phyloP scores from a whole-genome alignment of 495 filamentous ascomycete genomes.

The Aspergillus bertholletiae region DNA sequence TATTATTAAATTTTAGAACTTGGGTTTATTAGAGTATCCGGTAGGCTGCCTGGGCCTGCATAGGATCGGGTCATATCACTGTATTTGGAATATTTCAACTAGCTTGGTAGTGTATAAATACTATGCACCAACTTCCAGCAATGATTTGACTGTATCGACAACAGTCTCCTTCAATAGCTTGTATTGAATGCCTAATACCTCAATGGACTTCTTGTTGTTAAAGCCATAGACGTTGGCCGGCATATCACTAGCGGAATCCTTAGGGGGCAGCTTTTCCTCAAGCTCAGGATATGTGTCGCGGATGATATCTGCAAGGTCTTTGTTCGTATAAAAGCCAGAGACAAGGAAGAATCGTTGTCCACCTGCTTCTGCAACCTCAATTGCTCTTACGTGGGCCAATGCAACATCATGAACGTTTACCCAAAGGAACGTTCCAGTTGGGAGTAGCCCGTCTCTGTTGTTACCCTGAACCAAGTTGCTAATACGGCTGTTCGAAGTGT shows the following conservation, averaged over 20 bases:
- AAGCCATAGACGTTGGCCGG: slow-evolving; percentile 39
- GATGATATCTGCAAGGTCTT: slow-evolving; percentile 61
- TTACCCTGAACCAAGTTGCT: slow-evolving; percentile 57
- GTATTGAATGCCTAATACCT: slow-evolving; percentile 59
- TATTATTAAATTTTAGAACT: no score
- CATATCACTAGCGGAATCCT: slow-evolving; percentile 37
- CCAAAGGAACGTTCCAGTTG: slow-evolving; percentile 56
- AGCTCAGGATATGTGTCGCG: slow-evolving; percentile 63
- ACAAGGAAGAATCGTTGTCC: slow-evolving; percentile 69
- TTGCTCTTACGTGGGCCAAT: slow-evolving; percentile 66
- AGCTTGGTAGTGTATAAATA: no score
- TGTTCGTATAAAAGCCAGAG: slow-evolving; percentile 61
- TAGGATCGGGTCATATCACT: no score
- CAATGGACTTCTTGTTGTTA: slow-evolving; percentile 51
- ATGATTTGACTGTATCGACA: slow-evolving; percentile 51
- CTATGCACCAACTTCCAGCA: slow-evolving; percentile 46
- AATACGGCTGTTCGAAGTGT: slow-evolving; percentile 63
- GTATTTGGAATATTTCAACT: no score
- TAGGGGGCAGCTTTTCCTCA: slow-evolving; percentile 54
- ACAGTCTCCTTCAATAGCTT: slow-evolving; percentile 51
- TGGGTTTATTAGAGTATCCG: no score
- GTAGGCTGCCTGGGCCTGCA: no score
- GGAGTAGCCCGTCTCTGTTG: slow-evolving; percentile 58
- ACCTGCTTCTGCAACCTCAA: slow-evolving; percentile 62
- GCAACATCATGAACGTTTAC: slow-evolving; percentile 71